Base-by-base conservation (phyloP, 345 rosid species). In the Pseudoturritis turrita region DNA sequence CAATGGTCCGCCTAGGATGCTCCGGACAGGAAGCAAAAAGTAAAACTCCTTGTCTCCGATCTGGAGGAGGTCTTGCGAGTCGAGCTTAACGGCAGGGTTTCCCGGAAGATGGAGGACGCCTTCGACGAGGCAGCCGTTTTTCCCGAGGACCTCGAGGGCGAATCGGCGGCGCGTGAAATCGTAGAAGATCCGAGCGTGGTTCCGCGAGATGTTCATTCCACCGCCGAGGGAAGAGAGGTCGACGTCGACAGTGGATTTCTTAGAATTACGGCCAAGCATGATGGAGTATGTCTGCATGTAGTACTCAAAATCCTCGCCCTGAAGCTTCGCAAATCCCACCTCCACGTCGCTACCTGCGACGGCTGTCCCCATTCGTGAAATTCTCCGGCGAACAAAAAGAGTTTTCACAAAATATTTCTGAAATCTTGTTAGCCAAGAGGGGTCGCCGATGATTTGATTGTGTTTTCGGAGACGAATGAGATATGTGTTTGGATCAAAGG, bases 241-340 rank as follows among this genome's bases (percentile, higher is more conserved):
- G 45, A 92, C 98, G 67, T 92, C 95, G 39, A 92, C 95, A 57
- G 86, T 87, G 11, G 98, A 92, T 75, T 92, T 92, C 84, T 92
- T 89, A 15, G 98, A 92, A 72, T 88, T 92, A 15, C 98, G 96
- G 64, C 96, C 98, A 1, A 92, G 85, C 50, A 92, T 76, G 31
- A 92, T 90, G 33, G 98, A 92, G 81, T 92, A 92, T 21, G 98
- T 85, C 65, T 90, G 98, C 98, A 92, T 92, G 74, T 90, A 90
- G 70, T 92, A 92, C 79, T 92, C 98, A 74, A 90, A 92, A 75
- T 92, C 96, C 75, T 92, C 98, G 1, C 96, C 98, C 37, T 90
- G 98, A 5, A 92, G 88, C 90, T 92, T 90, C 35, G 96, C 98
- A 71, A 92, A 92, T 4, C 96, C 98, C 0, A 94, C 96, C 77